phyloP scores from a whole-genome alignment of 352 stramenopile genomes.

The Phytopythium sindhum region DNA sequence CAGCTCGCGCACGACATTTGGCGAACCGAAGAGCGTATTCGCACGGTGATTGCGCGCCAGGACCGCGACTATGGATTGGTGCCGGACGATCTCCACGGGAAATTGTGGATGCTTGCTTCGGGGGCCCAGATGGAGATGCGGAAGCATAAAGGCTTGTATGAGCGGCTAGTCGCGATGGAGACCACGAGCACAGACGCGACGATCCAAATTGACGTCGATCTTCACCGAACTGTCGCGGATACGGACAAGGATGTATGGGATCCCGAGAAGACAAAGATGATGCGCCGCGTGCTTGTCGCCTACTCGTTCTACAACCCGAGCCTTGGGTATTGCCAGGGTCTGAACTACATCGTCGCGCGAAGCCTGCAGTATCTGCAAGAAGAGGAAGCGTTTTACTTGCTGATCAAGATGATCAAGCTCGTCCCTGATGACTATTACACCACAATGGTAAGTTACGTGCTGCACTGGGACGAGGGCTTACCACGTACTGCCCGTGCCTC shows the following conservation, averaged over 20 bases:
- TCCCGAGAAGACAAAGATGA: conserved; percentile 62
- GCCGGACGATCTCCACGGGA: conserved; percentile 66
- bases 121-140: conserved; percentile 68
- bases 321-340: conserved; percentile 83
- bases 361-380: conserved; percentile 66
- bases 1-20: conserved; percentile 75
- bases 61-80: conserved; percentile 52
- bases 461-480: conserved; percentile 5
- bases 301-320: conserved; percentile 81
- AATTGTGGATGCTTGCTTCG: conserved; percentile 78
- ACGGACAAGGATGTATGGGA: conserved; percentile 64
- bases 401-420: conserved; percentile 72
- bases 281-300: conserved; percentile 80
- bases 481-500: neutral
- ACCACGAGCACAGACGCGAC: conserved; percentile 64
- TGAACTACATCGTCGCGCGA: conserved; percentile 86
- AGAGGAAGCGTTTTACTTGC: conserved; percentile 81
- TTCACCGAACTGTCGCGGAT: conserved; percentile 67
- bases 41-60: conserved; percentile 57
- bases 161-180: conserved; percentile 46
- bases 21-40: conserved; percentile 79
- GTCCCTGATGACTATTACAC: conserved; percentile 88
- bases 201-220: conserved; percentile 81
- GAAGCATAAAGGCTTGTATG: conserved; percentile 51
- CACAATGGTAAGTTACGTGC: conserved; percentile 58